Evolutionary conservation across 768 basidiomycete species (phyloP).

Genomic region (Amanita subjunquillea): DNA sequence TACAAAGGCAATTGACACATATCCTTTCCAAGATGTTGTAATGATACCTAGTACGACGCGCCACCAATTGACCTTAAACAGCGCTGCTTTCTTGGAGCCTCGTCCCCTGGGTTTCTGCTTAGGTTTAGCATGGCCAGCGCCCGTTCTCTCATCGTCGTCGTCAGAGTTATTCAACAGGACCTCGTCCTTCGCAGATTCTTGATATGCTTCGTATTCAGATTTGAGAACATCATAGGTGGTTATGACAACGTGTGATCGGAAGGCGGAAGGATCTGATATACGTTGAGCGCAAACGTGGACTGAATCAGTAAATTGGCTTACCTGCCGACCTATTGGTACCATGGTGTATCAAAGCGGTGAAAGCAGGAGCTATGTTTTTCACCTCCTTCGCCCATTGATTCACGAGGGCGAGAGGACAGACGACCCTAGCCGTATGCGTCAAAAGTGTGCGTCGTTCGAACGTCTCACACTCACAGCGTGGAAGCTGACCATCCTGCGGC

Average conservation of each 20-base stretch:
- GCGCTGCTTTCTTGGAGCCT: constrained; percentile 29
- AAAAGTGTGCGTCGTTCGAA: not conserved
- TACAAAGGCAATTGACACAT: constrained; percentile 13
- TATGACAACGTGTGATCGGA: constrained; percentile 63
- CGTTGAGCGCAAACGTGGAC: not conserved
- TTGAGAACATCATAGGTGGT: constrained; percentile 83
- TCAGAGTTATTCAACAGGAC: constrained; percentile 28
- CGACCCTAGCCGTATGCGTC: constrained; percentile 40
- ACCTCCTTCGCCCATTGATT: constrained; percentile 90
- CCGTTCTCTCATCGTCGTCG: constrained; percentile 16
- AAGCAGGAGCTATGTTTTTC: constrained; percentile 50
- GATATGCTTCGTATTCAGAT: constrained; percentile 59
- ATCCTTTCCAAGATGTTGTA: not conserved
- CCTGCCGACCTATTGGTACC: constrained; percentile 65
- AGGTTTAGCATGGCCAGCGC: not conserved
- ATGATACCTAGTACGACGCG: constrained; percentile 71
- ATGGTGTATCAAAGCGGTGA: constrained; percentile 77
- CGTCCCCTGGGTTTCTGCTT: constrained; percentile 1
- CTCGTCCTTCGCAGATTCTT: constrained; percentile 43
- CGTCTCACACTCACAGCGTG: constrained; percentile 47
- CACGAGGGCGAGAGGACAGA: constrained; percentile 82
- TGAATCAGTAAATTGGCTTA: constrained; percentile 19
- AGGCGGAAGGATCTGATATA: constrained; percentile 38
- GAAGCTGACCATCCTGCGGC: constrained; percentile 61
- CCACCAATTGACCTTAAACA: constrained; percentile 79